These are phyloP conservation scores for Tetracladium maxilliforme DNA, from an alignment of 2,329 filamentous ascomycete genomes.

Conservation along the genomic window DNA sequence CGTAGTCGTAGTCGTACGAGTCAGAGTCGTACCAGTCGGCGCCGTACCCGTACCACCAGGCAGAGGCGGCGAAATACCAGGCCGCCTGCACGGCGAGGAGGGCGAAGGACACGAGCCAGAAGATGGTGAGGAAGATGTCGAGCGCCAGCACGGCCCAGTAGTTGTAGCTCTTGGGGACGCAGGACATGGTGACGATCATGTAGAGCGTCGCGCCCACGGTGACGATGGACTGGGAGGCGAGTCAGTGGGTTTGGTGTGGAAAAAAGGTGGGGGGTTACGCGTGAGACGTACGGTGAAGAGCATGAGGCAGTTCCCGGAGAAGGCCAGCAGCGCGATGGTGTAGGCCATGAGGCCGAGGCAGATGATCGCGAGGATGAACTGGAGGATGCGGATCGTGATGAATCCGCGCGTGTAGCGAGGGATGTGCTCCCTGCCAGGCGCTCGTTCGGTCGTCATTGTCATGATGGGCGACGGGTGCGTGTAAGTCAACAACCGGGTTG, in stretches of 20 bases:
- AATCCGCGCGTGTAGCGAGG: conserved; percentile 28
- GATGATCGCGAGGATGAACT: no score
- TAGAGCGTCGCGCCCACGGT: conserved; percentile 16
- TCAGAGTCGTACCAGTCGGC: conserved; percentile 7
- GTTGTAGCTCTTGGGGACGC: conserved; percentile 28
- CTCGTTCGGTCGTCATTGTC: conserved; percentile 15
- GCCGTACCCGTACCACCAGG: no score
- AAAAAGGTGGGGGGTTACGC: no score
- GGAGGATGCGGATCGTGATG: conserved; percentile 26
- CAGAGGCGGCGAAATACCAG: no score
- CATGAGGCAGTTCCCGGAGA: conserved; percentile 15
- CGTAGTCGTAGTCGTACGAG: conserved; percentile 9
- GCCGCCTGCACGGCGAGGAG: no score
- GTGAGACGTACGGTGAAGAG: no score
- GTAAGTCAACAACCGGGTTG: no score
- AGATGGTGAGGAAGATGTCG: conserved; percentile 33
- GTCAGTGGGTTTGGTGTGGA: no score
- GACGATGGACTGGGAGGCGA: not conserved
- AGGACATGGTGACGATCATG: conserved; percentile 25
- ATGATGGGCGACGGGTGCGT: no score
- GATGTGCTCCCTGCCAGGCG: conserved; percentile 26
- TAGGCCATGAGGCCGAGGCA: no score
- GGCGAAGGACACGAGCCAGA: conserved; percentile 29
- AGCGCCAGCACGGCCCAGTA: conserved; percentile 35
- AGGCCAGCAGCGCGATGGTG: no score